Conservation (phyloP, 2,329 filamentous ascomycete species). For the Acrodontium crateriforme region DNA sequence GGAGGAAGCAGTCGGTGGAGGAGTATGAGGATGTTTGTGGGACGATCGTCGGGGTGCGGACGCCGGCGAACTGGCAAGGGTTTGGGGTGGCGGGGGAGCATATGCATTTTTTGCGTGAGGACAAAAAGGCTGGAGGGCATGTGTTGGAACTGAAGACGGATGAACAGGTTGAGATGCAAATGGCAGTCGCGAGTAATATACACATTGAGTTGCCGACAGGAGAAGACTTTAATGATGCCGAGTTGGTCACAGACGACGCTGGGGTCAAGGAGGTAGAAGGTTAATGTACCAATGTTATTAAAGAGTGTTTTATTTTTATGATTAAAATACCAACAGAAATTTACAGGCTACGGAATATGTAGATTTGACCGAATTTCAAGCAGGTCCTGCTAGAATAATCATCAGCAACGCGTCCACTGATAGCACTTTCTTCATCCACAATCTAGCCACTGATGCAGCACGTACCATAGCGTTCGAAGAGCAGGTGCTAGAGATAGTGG, state of each 20-base stretch:
- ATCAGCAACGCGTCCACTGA: too few species aligned
- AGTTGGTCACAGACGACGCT: conserved; percentile 20
- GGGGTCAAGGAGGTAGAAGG: conserved; percentile 26
- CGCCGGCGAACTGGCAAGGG: conserved; percentile 27
- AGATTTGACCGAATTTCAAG: too few species aligned
- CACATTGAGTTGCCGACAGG: conserved; percentile 27
- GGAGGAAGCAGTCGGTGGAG: conserved; percentile 27
- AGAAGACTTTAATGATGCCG: conserved; percentile 26
- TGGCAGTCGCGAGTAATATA: conserved; percentile 25
- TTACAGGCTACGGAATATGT: too few species aligned
- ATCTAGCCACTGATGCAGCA: too few species aligned
- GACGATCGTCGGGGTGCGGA: conserved; percentile 30
- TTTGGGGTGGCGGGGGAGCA: conserved; percentile 30
- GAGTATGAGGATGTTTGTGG: conserved; percentile 24
- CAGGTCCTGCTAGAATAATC: too few species aligned
- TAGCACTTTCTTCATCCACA: too few species aligned
- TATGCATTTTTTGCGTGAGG: conserved; percentile 27
- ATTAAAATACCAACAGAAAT: neutral
- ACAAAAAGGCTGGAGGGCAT: conserved; percentile 27
- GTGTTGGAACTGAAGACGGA: conserved; percentile 25
- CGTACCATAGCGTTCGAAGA: too few species aligned
- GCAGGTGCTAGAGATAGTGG: too few species aligned
- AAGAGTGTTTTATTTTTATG: neutral
- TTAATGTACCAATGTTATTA: too few species aligned
- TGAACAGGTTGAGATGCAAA: conserved; percentile 20